Evolutionary conservation across 163 green algal species (phyloP).

Genomic region (Picocystis sp.): DNA sequence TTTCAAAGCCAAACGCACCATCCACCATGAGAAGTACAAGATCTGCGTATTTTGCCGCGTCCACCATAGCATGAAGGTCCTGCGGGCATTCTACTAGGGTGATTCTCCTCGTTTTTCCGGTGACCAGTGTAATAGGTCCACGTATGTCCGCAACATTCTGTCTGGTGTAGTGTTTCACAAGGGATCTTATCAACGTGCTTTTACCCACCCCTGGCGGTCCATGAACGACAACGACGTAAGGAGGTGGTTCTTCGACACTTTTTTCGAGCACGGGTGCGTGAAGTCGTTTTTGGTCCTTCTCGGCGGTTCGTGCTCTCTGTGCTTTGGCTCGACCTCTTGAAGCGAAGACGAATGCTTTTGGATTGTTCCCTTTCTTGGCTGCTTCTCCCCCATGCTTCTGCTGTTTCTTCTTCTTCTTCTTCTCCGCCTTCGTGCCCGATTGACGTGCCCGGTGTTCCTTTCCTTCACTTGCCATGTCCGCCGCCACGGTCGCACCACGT

Average conservation of each 20-base stretch:
- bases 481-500: not conserved
- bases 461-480: not conserved
- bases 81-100: slow-evolving; percentile 84
- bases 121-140: slow-evolving; percentile 82
- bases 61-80: slow-evolving; percentile 76
- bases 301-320: slow-evolving; percentile 38
- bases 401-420: slow-evolving; percentile 39
- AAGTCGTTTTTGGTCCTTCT: slow-evolving; percentile 75
- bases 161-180: slow-evolving; percentile 94
- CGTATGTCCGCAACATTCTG: slow-evolving; percentile 68
- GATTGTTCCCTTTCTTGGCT: slow-evolving; percentile 35
- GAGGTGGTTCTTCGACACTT: slow-evolving; percentile 61
- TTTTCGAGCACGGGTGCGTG: slow-evolving; percentile 64
- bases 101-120: slow-evolving; percentile 73
- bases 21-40: slow-evolving; percentile 93
- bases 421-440: slow-evolving; percentile 13
- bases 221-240: slow-evolving; percentile 89
- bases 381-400: slow-evolving; percentile 1
- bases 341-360: slow-evolving; percentile 56
- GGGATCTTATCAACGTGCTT: slow-evolving; percentile 72
- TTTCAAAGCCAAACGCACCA: slow-evolving; percentile 91
- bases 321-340: slow-evolving; percentile 30
- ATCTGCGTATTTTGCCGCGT: slow-evolving; percentile 93
- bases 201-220: slow-evolving; percentile 51
- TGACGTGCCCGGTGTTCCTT: slow-evolving; percentile 2